Base-by-base conservation (phyloP, 129 eudicot species). In the Glebionis coronaria region DNA sequence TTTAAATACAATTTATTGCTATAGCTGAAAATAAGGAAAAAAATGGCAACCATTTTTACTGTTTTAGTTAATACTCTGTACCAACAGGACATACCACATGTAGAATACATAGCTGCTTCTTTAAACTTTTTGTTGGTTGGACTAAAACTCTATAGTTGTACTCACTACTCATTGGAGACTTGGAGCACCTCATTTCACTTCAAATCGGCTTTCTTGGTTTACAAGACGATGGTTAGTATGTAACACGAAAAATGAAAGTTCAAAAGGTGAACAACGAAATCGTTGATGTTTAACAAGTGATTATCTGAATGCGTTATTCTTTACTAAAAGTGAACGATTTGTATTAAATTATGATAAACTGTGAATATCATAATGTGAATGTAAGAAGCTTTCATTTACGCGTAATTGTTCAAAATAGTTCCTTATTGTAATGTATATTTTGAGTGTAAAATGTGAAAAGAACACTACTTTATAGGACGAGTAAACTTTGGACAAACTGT, bases 41-140 rank as follows among this genome's bases (percentile, higher is more conserved):
- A 25, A 42, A 21, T 44, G 18, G 27, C 74, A 69, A 56, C 56
- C 10, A 19, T 53, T 69, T 54, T 40, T 55, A 45, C 46, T 56
- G 74, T 57, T 16, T 31, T 69, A 45, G 27, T 58, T 21, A 25
- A 23, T 56, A 49, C 27, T 56, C n/a, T 12, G 42, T 56, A 56
- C 40, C 62, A 25, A 56, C n/a, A 20, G 25, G 14, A 4, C 28
- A 10, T 25, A 56, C 25, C 28, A 23, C 38, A 12, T 56, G 35
- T 31, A 56, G 27, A 12, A 56, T 12, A 23, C 6, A 19, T 56
- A 35, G 42, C 14, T 56, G 2, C 14, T 56, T 25, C 12, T 4
- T 35, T 35, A 6, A 35, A 9, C 6, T 35, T 35, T 35, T 35
- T 35, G 42, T 7, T 35, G 42, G 42, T 35, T 35, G 8, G 42